Percentiles rank a stretch among this genome's conserved stretches.
These are phyloP conservation scores for Olyra latifolia DNA, from an alignment of 176 grass and related monocot species.

Conservation along the genomic window DNA sequence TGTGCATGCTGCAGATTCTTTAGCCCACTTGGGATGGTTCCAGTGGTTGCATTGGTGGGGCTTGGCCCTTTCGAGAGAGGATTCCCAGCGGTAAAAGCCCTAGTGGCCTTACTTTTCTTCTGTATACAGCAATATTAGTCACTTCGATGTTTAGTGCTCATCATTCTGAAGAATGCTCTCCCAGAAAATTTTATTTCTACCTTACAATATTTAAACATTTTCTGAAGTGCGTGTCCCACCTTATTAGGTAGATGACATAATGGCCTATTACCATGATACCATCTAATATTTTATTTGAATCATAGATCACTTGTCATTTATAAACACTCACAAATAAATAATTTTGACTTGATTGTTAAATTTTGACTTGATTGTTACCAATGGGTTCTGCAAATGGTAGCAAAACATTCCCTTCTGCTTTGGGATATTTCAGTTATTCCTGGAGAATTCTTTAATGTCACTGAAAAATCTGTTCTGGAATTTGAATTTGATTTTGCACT, in stretches of 20 bases:
- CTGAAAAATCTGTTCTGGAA: neutral
- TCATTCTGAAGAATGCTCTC: neutral
- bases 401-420: neutral
- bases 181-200: neutral
- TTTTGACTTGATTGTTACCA: too few relatives aligned
- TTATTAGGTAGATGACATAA: neutral
- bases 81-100: slow-evolving; percentile 84
- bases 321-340: neutral
- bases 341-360: neutral
- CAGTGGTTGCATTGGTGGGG: slow-evolving; percentile 83
- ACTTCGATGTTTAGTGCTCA: slow-evolving; percentile 6
- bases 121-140: neutral
- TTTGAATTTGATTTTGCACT: neutral
- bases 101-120: slow-evolving; percentile 44
- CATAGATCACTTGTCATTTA: neutral
- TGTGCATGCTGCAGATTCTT: slow-evolving; percentile 83
- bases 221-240: neutral
- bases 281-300: neutral
- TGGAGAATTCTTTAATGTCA: neutral
- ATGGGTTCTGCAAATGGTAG: neutral
- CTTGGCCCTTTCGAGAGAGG: slow-evolving; percentile 98
- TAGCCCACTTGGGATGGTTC: slow-evolving; percentile 95
- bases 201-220: neutral
- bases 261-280: too few relatives aligned
- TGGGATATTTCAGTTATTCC: neutral